Base-by-base conservation (phyloP, 495 filamentous ascomycete genomes). In the Daldinia loculata region DNA sequence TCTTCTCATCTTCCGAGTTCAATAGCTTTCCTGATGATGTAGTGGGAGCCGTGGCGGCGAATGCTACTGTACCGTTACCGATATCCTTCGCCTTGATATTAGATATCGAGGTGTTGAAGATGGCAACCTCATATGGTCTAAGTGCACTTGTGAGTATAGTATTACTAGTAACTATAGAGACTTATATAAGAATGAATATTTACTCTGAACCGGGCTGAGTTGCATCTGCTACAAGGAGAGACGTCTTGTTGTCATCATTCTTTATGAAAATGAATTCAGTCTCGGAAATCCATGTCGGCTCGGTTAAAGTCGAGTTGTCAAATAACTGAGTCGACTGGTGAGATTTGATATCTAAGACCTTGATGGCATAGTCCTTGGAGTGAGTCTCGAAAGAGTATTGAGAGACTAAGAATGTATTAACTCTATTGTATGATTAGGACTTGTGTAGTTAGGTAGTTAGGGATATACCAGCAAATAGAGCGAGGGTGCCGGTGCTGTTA, bases 341-440 rank as follows among this genome's bases (percentile, higher is more conserved):
- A 15, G 85, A 89, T 27, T 82, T 77, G 56, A 94, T 86, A 56
- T 96, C 89, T 2, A 98, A 80, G 0, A 95, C 79, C 26, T 89
- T 88, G 70, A 97, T 91, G 74, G 94, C 90, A 36, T 85, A 84
- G 12, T 82, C 90, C 79, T 91, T 93, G 52, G 86, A 85, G 77
- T 97, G 94, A 0, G 87, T 83, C 52, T 92, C 84, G 79, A 98
- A 98, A 22, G 89, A 94, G 76, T 97, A 98, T 7, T 89, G 89
- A 0, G 91, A 92, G 0, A 79, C 74, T 76, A 34, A 39, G 22
- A 8, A 22, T 29, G 14, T 32, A 62, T 74, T 32, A 67, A 63
- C 34, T 43, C 65, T 36, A 55, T 56, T 26, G 22, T 17, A 11
- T n/a, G 8, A 9, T 48, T 19, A 24, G 22, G 12, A 3, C 0